Conservation (phyloP, 495 filamentous ascomycete species). For the Letharia lupina region DNA sequence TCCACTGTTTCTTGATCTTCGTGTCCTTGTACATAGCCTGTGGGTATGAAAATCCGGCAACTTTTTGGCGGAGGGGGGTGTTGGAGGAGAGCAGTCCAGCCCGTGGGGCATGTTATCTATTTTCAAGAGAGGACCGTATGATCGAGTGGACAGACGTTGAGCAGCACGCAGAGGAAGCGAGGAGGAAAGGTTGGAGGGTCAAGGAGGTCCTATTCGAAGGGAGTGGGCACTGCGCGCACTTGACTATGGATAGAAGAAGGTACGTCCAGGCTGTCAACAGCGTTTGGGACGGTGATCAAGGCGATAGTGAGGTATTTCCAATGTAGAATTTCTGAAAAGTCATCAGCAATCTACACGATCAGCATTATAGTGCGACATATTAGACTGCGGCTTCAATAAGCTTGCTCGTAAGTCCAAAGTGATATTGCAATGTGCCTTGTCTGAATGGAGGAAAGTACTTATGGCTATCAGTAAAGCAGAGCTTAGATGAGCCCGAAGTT, state of each 20-base stretch:
- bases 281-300: not conserved
- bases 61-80: not conserved
- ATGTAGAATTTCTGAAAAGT: not conserved
- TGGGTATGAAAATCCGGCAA: not conserved
- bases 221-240: slow-evolving; percentile 5
- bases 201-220: not conserved
- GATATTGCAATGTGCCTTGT: not conserved
- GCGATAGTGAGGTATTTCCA: not conserved
- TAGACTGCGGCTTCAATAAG: not conserved
- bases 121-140: slow-evolving; percentile 3
- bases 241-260: not conserved
- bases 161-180: slow-evolving; percentile 1
- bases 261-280: not conserved
- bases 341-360: not conserved
- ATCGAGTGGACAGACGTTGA: not conserved
- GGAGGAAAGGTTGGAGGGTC: slow-evolving; percentile 4
- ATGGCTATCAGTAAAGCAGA: too few species aligned
- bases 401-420: not conserved
- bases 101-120: not conserved
- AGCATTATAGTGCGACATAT: not conserved
- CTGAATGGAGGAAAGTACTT: not conserved
- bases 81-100: not conserved
- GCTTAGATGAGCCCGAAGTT: too few species aligned
- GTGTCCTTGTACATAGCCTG: not conserved
- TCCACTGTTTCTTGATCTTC: not conserved